Conservation (phyloP, 2,329 filamentous ascomycete genomes). For the Acrocalymma vagum region DNA sequence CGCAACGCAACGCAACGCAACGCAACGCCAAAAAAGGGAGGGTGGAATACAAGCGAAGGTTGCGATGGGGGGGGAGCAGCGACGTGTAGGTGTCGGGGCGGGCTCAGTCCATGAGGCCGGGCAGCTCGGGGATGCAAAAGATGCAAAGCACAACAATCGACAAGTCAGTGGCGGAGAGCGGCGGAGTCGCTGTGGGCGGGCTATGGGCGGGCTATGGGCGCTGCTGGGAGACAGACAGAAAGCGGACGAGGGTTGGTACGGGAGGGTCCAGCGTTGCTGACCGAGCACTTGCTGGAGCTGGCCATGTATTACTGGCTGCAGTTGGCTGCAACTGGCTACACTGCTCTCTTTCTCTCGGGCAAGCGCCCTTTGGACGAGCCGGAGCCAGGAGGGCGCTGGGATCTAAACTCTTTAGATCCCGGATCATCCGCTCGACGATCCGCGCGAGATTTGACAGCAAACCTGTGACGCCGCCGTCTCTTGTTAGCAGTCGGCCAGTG, state of each 20-base stretch:
- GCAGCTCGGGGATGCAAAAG: too few relatives aligned
- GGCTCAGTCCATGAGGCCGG: constrained; percentile 9
- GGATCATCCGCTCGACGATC: not conserved
- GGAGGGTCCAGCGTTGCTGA: constrained; percentile 4
- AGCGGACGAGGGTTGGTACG: constrained; percentile 2
- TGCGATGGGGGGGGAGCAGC: constrained; percentile 11
- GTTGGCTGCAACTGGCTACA: too few relatives aligned
- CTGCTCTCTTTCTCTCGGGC: too few relatives aligned
- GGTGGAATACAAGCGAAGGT: constrained; percentile 14
- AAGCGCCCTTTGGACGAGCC: too few relatives aligned
- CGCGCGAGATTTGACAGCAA: not conserved
- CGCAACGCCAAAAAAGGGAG: too few relatives aligned
- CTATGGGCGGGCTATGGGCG: constrained; percentile 10
- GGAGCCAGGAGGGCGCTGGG: constrained; percentile 1
- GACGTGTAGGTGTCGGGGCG: constrained; percentile 15
- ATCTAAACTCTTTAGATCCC: constrained; percentile 2
- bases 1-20: too few relatives aligned
- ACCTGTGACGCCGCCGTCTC: constrained; percentile 1
- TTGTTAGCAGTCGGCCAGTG: constrained; percentile 2
- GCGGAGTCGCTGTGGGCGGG: constrained; percentile 13
- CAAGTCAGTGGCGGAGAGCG: too few relatives aligned
- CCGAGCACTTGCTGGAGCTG: constrained; percentile 12
- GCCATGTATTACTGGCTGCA: constrained; percentile 6
- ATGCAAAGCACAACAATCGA: too few relatives aligned
- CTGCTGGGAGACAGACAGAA: constrained; percentile 5